Evolutionary conservation across 2,329 filamentous ascomycete species (phyloP).

Genomic region (Bisporella sp.): DNA sequence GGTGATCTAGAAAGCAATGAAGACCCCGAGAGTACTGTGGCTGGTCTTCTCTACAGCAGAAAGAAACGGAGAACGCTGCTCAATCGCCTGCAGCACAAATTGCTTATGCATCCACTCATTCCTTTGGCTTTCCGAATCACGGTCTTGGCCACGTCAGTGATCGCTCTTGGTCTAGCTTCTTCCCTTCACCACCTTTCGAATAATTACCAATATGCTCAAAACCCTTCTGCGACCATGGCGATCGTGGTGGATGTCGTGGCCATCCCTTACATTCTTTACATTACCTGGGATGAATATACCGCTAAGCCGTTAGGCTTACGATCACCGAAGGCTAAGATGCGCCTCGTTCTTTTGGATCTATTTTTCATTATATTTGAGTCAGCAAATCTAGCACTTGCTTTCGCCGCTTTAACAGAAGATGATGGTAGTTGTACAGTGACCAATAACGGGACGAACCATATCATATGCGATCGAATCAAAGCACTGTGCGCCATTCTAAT

Average conservation of each 20-base stretch:
- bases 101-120: slow-evolving; percentile 54
- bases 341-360: slow-evolving; percentile 83
- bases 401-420: slow-evolving; percentile 66
- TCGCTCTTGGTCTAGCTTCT: slow-evolving; percentile 71
- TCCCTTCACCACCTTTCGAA: slow-evolving; percentile 57
- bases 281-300: slow-evolving; percentile 95
- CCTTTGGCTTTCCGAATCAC: slow-evolving; percentile 76
- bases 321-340: slow-evolving; percentile 75
- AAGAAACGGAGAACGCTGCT: slow-evolving; percentile 20
- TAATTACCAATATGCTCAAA: slow-evolving; percentile 42
- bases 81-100: slow-evolving; percentile 20
- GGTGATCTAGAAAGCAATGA: slow-evolving; percentile 22
- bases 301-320: slow-evolving; percentile 87
- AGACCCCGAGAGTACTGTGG: slow-evolving; percentile 21
- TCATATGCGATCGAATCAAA: slow-evolving; percentile 57
- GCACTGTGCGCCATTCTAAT: slow-evolving; percentile 73
- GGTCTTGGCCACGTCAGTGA: slow-evolving; percentile 75
- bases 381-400: slow-evolving; percentile 83
- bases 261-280: slow-evolving; percentile 84
- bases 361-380: slow-evolving; percentile 98
- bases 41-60: slow-evolving; percentile 21
- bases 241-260: slow-evolving; percentile 85
- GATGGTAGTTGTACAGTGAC: slow-evolving; percentile 48
- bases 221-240: slow-evolving; percentile 77
- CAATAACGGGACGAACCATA: slow-evolving; percentile 29